Conservation (phyloP, 805 yeast species). For the Candida loeiensis region DNA sequence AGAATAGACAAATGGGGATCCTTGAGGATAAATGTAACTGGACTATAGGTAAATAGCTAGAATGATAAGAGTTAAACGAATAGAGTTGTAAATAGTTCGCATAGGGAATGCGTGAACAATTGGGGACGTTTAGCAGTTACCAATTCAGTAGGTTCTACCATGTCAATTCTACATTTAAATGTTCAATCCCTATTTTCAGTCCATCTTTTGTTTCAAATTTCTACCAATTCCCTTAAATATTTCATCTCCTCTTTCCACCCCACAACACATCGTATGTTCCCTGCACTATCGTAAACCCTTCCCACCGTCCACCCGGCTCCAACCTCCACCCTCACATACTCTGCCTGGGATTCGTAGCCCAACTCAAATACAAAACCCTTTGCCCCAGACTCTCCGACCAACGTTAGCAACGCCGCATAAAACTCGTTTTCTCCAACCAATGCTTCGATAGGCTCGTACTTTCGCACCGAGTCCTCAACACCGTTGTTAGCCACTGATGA, state of each 20-base stretch:
- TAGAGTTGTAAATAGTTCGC: too few species aligned
- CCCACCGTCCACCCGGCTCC: conserved; percentile 49
- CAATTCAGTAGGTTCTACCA: too few species aligned
- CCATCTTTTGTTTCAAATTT: neutral
- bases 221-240: neutral
- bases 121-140: too few species aligned
- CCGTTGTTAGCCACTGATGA: conserved; percentile 32
- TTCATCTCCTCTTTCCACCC: conserved; percentile 47
- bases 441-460: conserved; percentile 75
- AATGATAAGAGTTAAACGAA: too few species aligned
- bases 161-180: neutral
- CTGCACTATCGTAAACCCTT: conserved; percentile 47
- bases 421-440: conserved; percentile 76
- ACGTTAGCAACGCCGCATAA: conserved; percentile 51
- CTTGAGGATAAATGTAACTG: too few species aligned
- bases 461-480: conserved; percentile 61
- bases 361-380: conserved; percentile 72
- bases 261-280: conserved; percentile 54
- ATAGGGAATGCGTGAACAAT: too few species aligned
- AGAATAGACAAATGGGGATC: too few species aligned
- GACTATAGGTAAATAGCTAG: too few species aligned
- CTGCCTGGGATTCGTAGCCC: conserved; percentile 60
- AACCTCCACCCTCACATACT: conserved; percentile 28
- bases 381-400: conserved; percentile 42
- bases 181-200: neutral